Percentiles rank a stretch among this genome's conserved stretches.
Evolutionary conservation across 352 stramenopile species (phyloP).

Genomic region (Phytophthora citrophthora): DNA sequence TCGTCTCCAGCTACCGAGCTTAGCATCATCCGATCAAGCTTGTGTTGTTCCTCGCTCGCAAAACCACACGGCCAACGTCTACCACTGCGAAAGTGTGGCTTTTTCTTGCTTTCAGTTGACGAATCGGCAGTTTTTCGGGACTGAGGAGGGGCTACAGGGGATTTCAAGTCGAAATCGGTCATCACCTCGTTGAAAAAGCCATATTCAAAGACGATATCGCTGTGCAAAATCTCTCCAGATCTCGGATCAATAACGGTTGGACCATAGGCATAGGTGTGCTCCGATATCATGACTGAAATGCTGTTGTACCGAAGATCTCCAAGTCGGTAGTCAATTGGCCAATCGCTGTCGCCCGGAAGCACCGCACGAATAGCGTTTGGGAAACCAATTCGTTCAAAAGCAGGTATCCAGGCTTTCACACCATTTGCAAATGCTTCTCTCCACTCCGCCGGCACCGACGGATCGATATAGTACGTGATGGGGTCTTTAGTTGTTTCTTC

Average conservation of each 20-base stretch:
- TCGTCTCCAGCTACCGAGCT: slow-evolving; percentile 14
- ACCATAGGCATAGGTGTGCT: slow-evolving; percentile 74
- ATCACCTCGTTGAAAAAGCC: slow-evolving; percentile 84
- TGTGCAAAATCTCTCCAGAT: slow-evolving; percentile 88
- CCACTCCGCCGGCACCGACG: slow-evolving; percentile 77
- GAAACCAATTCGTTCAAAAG: slow-evolving; percentile 81
- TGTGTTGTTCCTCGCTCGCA: slow-evolving; percentile 41
- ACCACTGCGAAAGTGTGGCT: slow-evolving; percentile 9
- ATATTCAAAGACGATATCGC: slow-evolving; percentile 87
- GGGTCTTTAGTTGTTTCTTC: slow-evolving; percentile 51
- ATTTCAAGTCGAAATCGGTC: slow-evolving; percentile 55
- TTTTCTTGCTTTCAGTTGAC: slow-evolving; percentile 3
- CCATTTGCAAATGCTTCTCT: slow-evolving; percentile 61
- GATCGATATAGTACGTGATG: slow-evolving; percentile 87
- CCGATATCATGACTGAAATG: slow-evolving; percentile 87
- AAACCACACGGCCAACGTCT: slow-evolving; percentile 48
- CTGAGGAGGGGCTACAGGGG: slow-evolving; percentile 40
- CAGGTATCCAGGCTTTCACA: slow-evolving; percentile 77
- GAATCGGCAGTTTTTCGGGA: slow-evolving; percentile 2
- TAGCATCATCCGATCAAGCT: slow-evolving; percentile 54
- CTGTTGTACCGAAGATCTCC: slow-evolving; percentile 88
- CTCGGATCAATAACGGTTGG: slow-evolving; percentile 77
- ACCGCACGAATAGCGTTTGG: slow-evolving; percentile 74
- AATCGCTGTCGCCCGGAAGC: slow-evolving; percentile 69
- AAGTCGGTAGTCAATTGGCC: slow-evolving; percentile 81